Conservation (phyloP, 805 yeast genomes). For the Clavispora fructus region DNA sequence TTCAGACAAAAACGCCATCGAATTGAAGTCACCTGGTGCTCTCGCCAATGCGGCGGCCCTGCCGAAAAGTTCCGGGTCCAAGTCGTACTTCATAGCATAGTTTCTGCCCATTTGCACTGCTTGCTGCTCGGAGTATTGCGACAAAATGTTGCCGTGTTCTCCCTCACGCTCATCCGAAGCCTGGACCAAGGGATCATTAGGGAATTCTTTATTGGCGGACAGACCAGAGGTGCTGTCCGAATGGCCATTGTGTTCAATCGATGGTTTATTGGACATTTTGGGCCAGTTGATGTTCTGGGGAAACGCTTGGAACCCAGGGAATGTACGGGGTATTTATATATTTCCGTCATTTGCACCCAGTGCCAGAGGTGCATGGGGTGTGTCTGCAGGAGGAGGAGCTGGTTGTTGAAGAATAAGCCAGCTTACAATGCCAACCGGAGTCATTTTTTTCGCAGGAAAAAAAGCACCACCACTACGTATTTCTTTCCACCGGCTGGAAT, state of each 20-base stretch:
- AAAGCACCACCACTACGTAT: too few relatives aligned
- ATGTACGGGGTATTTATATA: neutral
- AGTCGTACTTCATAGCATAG: conserved; percentile 51
- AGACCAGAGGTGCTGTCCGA: neutral
- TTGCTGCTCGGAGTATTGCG: conserved; percentile 58
- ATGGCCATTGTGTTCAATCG: neutral
- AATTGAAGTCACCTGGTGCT: conserved; percentile 50
- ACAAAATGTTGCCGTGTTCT: conserved; percentile 19
- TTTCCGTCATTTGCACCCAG: neutral
- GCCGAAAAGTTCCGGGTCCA: conserved; percentile 57
- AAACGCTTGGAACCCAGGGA: neutral
- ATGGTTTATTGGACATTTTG: neutral
- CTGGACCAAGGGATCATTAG: conserved; percentile 1
- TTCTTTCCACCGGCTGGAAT: too few relatives aligned
- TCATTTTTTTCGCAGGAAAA: too few relatives aligned
- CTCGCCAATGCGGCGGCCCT: conserved; percentile 58
- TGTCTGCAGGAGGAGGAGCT: neutral
- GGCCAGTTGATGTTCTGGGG: neutral
- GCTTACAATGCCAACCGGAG: too few relatives aligned
- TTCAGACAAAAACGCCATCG: conserved; percentile 45
- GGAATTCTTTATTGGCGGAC: neutral
- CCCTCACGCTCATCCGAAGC: conserved; percentile 10
- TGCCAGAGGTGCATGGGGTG: neutral
- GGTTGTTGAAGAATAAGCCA: too few relatives aligned
- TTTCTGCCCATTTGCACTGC: conserved; percentile 66